These are phyloP conservation scores for Apostasia ramifera DNA, from an alignment of 106 monocot species.

Conservation along the genomic window DNA sequence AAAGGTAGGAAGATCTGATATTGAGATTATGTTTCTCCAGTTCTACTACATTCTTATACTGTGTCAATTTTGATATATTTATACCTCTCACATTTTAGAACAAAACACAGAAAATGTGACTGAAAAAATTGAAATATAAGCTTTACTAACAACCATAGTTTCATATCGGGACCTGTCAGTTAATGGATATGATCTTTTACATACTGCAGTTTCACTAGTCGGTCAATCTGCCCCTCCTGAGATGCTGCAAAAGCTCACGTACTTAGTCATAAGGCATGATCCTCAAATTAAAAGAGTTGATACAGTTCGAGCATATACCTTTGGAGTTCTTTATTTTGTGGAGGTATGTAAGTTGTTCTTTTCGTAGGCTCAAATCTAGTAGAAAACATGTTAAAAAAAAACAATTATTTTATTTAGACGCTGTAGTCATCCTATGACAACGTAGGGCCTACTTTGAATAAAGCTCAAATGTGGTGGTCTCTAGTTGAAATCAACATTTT, in stretches of 20 bases:
- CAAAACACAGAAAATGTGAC: neutral
- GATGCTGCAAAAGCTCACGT: constrained; percentile 90
- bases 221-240: constrained; percentile 84
- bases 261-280: constrained; percentile 76
- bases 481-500: too few relatives aligned
- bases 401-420: too few relatives aligned
- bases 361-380: too few relatives aligned
- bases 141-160: too few relatives aligned
- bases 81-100: neutral
- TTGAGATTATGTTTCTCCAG: too few relatives aligned
- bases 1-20: too few relatives aligned
- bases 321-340: constrained; percentile 91
- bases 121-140: neutral
- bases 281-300: constrained; percentile 73
- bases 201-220: constrained; percentile 9
- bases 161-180: too few relatives aligned
- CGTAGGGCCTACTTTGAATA: too few relatives aligned
- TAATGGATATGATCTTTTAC: neutral
- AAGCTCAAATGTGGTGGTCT: too few relatives aligned
- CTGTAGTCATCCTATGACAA: too few relatives aligned
- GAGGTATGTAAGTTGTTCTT: constrained; percentile 39
- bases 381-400: too few relatives aligned
- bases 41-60: too few relatives aligned
- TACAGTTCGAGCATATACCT: constrained; percentile 94
- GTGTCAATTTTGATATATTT: neutral